Evolutionary conservation across 192 early-diverging fungal genomes (phyloP), one percentile per base, ranked within the genome.

Genomic region (Ambispora gerdemannii): DNA sequence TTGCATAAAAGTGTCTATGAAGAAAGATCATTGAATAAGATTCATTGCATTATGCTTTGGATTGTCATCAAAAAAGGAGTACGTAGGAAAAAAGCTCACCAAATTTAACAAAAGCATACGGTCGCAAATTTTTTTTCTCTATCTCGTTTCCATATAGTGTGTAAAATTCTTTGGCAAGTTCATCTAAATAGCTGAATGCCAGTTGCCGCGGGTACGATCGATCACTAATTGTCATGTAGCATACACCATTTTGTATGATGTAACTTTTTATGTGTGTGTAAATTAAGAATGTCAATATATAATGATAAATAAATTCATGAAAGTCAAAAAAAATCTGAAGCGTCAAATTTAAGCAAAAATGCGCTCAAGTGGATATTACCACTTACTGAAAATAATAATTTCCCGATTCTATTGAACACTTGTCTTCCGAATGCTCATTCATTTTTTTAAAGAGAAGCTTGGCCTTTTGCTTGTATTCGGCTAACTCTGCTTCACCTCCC

Each of bases 21-120:
- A 19, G 11, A 20, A 0, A 32, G 11, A 43, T 24, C 35, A 34
- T 1, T 17, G 3, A 27, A 30, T 60, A 38, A 43, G 27, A 15
- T n/a, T 60, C 17, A 19, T 13, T 60, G 11, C 15, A 22, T 4
- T 34, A 33, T 7, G 15, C 7, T 59, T 7, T 32, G 25, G 4
- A 59, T 59, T 22, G 22, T n/a, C 52, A 47, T 13, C n/a, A 27
- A 68, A 53, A 68, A 35, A 55, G 7, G 28, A 30, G 22, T 25
- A 53, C n/a, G 17, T 32, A 13, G 27, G 4, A 7, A 47, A 50
- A 49, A 6, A 61, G 79, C 72, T 25, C 82, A 91, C 91, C 92
- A 75, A 98, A 98, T 74, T 94, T 94, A 59, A 96, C 93, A 82
- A 98, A 97, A 15, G 96, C 96, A 76, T 97, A 98, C 17, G 96